Conservation (phyloP, 1,284 basidiomycete species). For the Peniophora sp. region DNA sequence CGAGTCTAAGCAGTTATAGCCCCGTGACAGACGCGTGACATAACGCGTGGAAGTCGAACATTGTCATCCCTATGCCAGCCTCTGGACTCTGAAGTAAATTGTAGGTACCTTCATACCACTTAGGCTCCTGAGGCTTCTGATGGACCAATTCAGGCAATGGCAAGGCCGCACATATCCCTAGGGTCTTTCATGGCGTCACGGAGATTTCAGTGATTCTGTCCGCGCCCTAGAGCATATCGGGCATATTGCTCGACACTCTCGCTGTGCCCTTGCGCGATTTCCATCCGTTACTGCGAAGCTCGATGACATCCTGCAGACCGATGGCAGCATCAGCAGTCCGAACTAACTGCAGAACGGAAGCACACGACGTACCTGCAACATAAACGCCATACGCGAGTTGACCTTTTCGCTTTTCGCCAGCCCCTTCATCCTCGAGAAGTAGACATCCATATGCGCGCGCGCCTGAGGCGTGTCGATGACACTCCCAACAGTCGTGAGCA, state of each 20-base stretch:
- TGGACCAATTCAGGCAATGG: no score
- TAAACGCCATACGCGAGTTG: constrained; percentile 87
- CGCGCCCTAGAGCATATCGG: constrained; percentile 57
- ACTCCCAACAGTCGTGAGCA: constrained; percentile 84
- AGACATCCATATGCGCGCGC: constrained; percentile 84
- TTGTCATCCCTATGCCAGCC: no score
- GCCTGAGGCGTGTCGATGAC: constrained; percentile 78
- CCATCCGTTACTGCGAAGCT: constrained; percentile 84
- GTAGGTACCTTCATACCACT: no score
- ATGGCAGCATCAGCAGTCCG: background rate
- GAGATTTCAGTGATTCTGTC: no score
- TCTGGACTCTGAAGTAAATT: no score
- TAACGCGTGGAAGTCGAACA: no score
- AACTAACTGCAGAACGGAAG: background rate
- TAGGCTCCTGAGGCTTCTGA: no score
- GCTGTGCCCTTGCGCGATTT: constrained; percentile 66
- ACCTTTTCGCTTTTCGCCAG: constrained; percentile 70
- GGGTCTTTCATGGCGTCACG: no score
- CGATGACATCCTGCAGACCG: constrained; percentile 49
- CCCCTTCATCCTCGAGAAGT: constrained; percentile 86
- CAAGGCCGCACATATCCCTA: no score
- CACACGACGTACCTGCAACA: constrained; percentile 84
- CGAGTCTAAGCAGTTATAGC: no score
- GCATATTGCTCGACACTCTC: constrained; percentile 80
- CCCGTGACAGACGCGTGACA: no score